Percentiles rank a stretch among this genome's conserved stretches.
These are phyloP conservation scores for Dryas octopetala DNA, from an alignment of 306 rosid species.

Conservation along the genomic window DNA sequence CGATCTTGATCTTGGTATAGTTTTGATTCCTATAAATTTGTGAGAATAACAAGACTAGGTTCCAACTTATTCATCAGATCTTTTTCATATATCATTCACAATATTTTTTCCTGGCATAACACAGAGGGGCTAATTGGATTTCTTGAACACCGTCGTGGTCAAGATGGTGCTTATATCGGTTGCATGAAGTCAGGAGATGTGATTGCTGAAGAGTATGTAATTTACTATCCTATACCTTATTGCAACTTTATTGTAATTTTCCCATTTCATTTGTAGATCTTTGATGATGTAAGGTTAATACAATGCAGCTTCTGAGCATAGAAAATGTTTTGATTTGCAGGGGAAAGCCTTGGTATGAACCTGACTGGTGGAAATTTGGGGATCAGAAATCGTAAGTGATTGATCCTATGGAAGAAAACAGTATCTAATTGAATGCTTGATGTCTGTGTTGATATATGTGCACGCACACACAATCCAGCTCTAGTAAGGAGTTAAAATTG, in stretches of 20 bases:
- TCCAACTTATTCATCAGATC: constrained; percentile 3
- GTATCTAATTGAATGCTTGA: background rate
- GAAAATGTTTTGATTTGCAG: constrained; percentile 45
- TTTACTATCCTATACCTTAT: constrained; percentile 26
- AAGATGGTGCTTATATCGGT: constrained; percentile 84
- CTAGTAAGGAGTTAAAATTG: background rate
- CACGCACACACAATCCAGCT: background rate
- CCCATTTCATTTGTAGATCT: constrained; percentile 3
- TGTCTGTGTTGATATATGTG: background rate
- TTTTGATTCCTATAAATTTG: constrained; percentile 19
- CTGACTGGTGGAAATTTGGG: constrained; percentile 99
- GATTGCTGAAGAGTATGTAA: constrained; percentile 77
- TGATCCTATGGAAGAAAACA: constrained; percentile 1
- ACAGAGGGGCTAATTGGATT: constrained; percentile 89
- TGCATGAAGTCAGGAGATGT: constrained; percentile 99
- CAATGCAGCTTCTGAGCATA: constrained; percentile 22
- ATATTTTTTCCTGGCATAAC: constrained; percentile 35
- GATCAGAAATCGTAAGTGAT: constrained; percentile 92
- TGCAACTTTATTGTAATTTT: constrained; percentile 24
- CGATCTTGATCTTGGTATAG: constrained; percentile 80
- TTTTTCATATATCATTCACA: constrained; percentile 24
- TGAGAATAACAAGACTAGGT: constrained; percentile 15
- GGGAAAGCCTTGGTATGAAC: constrained; percentile 94
- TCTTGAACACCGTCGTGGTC: constrained; percentile 93
- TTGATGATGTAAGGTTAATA: background rate